A percentile compares a stretch with the other conserved stretches of the same genome.
Evolutionary conservation across 805 yeast genomes (phyloP).

Genomic region (Cyberlindnera euphorbiae): DNA sequence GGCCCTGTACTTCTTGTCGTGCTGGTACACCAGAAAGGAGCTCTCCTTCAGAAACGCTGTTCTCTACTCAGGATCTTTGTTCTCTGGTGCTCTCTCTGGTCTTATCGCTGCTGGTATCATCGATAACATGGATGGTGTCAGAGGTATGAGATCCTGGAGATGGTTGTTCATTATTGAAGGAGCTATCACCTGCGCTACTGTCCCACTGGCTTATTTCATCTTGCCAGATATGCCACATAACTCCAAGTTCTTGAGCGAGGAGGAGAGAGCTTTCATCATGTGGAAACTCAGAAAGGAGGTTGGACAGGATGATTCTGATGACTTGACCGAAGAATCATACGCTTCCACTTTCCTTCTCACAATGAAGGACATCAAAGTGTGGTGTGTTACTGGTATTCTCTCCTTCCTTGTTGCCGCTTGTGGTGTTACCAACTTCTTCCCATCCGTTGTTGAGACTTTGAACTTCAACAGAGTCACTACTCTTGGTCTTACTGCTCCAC

Average conservation of each 20-base stretch:
- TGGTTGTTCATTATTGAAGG: slow-evolving; percentile 67
- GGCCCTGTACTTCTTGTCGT: slow-evolving; percentile 46
- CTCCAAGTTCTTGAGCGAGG: slow-evolving; percentile 40
- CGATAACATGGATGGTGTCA: slow-evolving; percentile 34
- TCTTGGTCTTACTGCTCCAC: slow-evolving; percentile 55
- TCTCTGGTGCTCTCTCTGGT: slow-evolving; percentile 52
- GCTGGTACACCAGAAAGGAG: slow-evolving; percentile 47
- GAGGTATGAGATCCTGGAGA: slow-evolving; percentile 54
- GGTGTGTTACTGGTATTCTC: slow-evolving; percentile 41
- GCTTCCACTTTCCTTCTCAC: slow-evolving; percentile 34
- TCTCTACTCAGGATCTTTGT: slow-evolving; percentile 47
- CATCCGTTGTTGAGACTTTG: slow-evolving; percentile 53
- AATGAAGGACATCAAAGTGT: slow-evolving; percentile 38
- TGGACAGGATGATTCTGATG: slow-evolving; percentile 27
- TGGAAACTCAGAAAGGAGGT: slow-evolving; percentile 27
- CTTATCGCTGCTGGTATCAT: slow-evolving; percentile 51
- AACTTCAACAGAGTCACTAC: slow-evolving; percentile 46
- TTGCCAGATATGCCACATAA: slow-evolving; percentile 51
- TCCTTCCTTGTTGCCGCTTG: slow-evolving; percentile 49
- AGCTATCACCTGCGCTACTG: slow-evolving; percentile 46
- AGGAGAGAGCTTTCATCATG: slow-evolving; percentile 36
- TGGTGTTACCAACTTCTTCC: slow-evolving; percentile 59
- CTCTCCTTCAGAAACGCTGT: slow-evolving; percentile 47
- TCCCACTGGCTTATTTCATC: slow-evolving; percentile 38
- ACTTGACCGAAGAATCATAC: slow-evolving; percentile 26